Conservation (phyloP, 768 basidiomycete species). For the Pleurotus eryngii region DNA sequence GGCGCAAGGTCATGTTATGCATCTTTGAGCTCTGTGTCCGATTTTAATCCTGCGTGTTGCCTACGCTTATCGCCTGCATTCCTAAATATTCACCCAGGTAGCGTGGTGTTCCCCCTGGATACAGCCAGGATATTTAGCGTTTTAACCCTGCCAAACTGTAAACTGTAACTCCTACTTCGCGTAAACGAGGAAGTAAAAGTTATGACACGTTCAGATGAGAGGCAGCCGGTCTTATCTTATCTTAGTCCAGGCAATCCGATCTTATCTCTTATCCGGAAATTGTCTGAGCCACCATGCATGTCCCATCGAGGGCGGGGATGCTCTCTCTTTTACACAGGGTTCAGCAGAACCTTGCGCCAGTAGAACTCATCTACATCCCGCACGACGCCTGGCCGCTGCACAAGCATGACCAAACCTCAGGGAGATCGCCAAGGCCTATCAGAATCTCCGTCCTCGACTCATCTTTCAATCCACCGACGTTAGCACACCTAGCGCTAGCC, state of each 20-base stretch:
- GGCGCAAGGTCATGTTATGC: too few species aligned
- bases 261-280: slow-evolving; percentile 1
- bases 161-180: too few species aligned
- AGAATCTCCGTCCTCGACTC: slow-evolving; percentile 81
- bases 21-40: too few species aligned
- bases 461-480: slow-evolving; percentile 90
- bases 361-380: slow-evolving; percentile 62
- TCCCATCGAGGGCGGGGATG: neutral
- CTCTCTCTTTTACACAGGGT: slow-evolving; percentile 31
- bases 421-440: slow-evolving; percentile 19
- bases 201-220: too few species aligned
- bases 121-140: too few species aligned
- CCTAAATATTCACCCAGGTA: too few species aligned
- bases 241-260: neutral
- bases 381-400: slow-evolving; percentile 64
- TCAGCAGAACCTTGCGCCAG: slow-evolving; percentile 38
- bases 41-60: too few species aligned
- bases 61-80: too few species aligned
- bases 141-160: too few species aligned
- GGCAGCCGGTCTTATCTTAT: neutral
- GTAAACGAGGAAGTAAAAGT: too few species aligned
- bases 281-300: neutral
- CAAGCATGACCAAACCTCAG: slow-evolving; percentile 3
- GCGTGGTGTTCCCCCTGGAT: too few species aligned
- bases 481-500: slow-evolving; percentile 79